Evolutionary conservation across 257 asterid genomes (phyloP).

Genomic region (Linaria vulgaris): DNA sequence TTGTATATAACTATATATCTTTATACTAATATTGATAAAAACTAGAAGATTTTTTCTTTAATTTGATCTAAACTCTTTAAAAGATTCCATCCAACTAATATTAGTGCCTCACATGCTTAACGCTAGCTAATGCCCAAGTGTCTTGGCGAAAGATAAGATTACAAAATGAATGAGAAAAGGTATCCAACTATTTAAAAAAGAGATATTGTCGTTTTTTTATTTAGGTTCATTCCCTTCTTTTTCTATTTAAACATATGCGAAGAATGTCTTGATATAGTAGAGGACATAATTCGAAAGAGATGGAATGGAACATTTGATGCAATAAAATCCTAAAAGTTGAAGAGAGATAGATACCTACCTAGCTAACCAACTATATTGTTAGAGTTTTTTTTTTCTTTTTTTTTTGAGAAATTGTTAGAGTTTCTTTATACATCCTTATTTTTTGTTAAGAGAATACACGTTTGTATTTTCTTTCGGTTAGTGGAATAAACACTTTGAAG

Average conservation of each 20-base stretch:
- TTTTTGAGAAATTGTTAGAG: no score
- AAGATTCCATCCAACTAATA: neutral
- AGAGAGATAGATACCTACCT: constrained; percentile 1
- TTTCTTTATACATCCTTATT: no score
- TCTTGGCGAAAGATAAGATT: neutral
- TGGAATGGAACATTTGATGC: constrained; percentile 9
- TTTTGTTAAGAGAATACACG: no score
- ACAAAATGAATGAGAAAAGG: constrained; percentile 11
- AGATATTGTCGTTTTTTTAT: constrained; percentile 10
- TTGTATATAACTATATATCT: no score
- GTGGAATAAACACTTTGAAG: neutral
- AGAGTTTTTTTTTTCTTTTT: no score
- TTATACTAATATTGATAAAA: no score
- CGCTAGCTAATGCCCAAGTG: constrained; percentile 18
- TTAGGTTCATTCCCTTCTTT: neutral
- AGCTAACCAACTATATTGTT: constrained; percentile 9
- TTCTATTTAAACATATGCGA: neutral
- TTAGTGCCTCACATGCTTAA: neutral
- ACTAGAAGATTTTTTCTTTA: constrained; percentile 16
- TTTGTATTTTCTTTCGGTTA: no score
- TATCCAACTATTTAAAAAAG: neutral
- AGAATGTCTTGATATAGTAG: neutral
- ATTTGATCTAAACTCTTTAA: neutral
- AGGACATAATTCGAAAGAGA: constrained; percentile 4
- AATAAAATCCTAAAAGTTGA: constrained; percentile 17